Conservation (phyloP, 1,284 basidiomycete species). For the Xerocomus cyaneibrunnescens region DNA sequence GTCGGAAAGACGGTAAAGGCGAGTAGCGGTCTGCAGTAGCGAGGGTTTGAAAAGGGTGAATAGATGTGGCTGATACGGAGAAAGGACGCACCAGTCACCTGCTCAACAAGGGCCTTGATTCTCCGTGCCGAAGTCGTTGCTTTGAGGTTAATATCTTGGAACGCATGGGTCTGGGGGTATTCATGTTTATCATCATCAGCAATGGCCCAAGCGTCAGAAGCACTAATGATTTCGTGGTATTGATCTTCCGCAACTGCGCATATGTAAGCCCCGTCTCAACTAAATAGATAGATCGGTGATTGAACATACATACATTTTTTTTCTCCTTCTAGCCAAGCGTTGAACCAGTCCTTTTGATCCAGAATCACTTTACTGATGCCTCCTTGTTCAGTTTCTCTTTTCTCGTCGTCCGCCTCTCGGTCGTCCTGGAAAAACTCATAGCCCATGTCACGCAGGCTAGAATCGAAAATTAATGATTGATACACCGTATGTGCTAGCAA, state of each 20-base stretch:
- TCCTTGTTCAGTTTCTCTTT: slow-evolving; percentile 51
- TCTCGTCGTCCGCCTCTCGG: slow-evolving; percentile 41
- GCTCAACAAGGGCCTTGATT: slow-evolving; percentile 81
- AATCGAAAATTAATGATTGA: slow-evolving; percentile 88
- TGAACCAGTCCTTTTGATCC: slow-evolving; percentile 85
- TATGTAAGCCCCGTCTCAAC: slow-evolving; percentile 1
- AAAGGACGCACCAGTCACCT: slow-evolving; percentile 70
- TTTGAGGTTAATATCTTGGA: slow-evolving; percentile 41
- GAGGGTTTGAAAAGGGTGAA: slow-evolving; percentile 1
- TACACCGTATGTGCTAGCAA: slow-evolving; percentile 95
- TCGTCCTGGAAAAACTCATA: slow-evolving; percentile 52
- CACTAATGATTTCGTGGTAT: slow-evolving; percentile 80
- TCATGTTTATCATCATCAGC: slow-evolving; percentile 64
- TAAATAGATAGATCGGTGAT: background rate
- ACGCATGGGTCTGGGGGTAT: slow-evolving; percentile 37
- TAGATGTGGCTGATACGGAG: background rate
- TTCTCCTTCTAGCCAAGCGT: slow-evolving; percentile 87
- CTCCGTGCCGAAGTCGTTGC: slow-evolving; percentile 80
- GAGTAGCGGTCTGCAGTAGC: slow-evolving; percentile 75
- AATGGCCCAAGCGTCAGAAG: slow-evolving; percentile 87
- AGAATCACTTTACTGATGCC: slow-evolving; percentile 83
- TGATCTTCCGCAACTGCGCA: slow-evolving; percentile 70
- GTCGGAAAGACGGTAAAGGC: slow-evolving; percentile 74
- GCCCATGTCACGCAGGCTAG: slow-evolving; percentile 73
- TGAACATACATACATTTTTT: slow-evolving; percentile 73